Conservation (phyloP, 129 eudicot genomes). For the Flaveria bidentis region DNA sequence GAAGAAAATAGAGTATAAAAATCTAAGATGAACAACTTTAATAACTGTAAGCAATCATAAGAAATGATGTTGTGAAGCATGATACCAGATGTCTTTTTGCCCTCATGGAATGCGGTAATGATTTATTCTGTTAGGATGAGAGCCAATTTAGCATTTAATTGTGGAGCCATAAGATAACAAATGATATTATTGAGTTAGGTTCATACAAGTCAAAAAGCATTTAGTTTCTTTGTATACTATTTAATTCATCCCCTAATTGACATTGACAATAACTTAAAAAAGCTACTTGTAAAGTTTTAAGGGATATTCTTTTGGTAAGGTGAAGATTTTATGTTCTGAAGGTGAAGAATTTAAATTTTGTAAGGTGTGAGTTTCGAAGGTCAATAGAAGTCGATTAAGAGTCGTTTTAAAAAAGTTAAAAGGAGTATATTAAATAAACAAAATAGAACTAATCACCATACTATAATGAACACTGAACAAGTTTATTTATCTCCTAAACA, state of each 20-base stretch:
- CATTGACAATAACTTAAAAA: no score
- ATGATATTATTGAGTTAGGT: neutral
- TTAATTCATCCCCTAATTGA: neutral
- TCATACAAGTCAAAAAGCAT: neutral
- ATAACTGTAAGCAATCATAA: conserved; percentile 23
- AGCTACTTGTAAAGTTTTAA: no score
- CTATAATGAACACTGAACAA: no score
- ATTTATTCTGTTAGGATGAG: conserved; percentile 9
- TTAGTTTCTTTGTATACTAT: neutral
- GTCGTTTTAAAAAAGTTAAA: no score
- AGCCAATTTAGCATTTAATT: conserved; percentile 27
- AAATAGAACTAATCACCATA: no score
- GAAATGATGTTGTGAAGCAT: conserved; percentile 34
- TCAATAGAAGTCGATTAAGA: no score
- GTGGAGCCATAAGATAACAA: neutral
- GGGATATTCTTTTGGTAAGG: no score
- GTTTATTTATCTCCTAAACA: no score
- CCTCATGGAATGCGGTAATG: conserved; percentile 27
- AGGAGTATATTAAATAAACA: no score
- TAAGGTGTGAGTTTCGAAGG: no score
- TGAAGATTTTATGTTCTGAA: no score
- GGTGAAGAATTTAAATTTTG: no score
- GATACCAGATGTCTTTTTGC: conserved; percentile 8
- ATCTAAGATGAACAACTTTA: conserved; percentile 2
- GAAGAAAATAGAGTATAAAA: conserved; percentile 7